A percentile compares a stretch with the other conserved stretches of the same genome.
These are phyloP conservation scores for Delitschia confertaspora DNA, from an alignment of 495 filamentous ascomycete genomes.

Conservation along the genomic window DNA sequence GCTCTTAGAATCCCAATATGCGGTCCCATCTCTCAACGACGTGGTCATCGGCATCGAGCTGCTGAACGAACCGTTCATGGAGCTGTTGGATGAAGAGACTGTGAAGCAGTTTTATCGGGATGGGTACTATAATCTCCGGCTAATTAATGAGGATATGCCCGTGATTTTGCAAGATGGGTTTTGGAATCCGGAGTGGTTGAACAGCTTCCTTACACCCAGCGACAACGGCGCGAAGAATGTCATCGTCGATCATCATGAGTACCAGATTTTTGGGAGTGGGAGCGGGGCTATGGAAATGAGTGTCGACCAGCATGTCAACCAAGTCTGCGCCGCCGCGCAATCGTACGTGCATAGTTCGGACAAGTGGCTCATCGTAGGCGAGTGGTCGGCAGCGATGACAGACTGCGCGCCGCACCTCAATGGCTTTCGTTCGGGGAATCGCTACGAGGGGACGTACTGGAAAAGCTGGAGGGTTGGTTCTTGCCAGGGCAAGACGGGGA, in stretches of 20 bases:
- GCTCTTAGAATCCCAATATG: constrained; percentile 50
- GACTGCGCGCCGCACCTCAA: constrained; percentile 69
- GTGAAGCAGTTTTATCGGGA: constrained; percentile 56
- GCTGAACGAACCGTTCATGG: constrained; percentile 58
- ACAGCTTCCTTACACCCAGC: constrained; percentile 35
- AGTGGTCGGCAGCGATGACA: constrained; percentile 56
- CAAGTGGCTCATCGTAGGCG: constrained; percentile 41
- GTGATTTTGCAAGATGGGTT: constrained; percentile 65
- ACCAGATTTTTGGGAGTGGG: constrained; percentile 40
- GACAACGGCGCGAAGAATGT: constrained; percentile 35
- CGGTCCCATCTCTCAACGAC: constrained; percentile 42
- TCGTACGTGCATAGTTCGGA: constrained; percentile 34
- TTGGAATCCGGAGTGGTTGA: constrained; percentile 31
- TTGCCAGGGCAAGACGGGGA: constrained; percentile 37
- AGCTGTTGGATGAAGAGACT: constrained; percentile 42
- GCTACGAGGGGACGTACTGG: constrained; percentile 47
- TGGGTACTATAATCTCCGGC: constrained; percentile 48
- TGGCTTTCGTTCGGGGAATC: constrained; percentile 52
- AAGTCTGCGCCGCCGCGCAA: constrained; percentile 35
- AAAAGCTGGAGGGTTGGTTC: constrained; percentile 32
- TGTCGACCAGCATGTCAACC: constrained; percentile 35
- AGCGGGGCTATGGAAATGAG: constrained; percentile 30
- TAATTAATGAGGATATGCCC: constrained; percentile 42
- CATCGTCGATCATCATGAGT: constrained; percentile 43
- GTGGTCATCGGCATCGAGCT: constrained; percentile 64